Base-by-base conservation (phyloP, 805 yeast genomes). In the Ascoidea rubescens region DNA sequence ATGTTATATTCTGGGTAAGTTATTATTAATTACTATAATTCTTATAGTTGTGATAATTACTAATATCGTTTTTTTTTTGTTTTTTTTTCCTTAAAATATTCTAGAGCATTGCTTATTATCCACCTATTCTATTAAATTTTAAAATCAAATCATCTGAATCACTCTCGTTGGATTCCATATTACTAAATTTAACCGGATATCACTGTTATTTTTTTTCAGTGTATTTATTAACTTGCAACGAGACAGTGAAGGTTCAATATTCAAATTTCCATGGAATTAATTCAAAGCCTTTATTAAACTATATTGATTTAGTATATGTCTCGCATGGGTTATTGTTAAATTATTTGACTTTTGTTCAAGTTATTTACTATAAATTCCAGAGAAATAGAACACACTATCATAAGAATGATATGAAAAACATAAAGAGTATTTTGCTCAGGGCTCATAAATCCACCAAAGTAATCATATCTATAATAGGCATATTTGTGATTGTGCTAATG, bases 91-190 rank as follows among this genome's bases (percentile, higher is more conserved):
- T n/a, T n/a, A n/a, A n/a, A 42, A 7, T 17, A 31, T 16, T 46
- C 14, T 46, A 50, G 56, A 54, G 56, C 50, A 52, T 53, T 21
- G 55, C 58, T 5, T 56, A 53, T 45, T 55, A 54, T 46, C 57
- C 58, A 28, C 46, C 52, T 16, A 31, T 55, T 28, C 17, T 55
- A 5, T 51, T 53, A 53, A 55, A 55, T 49, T 53, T 53, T 42
- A 44, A 49, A 33, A 5, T 50, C n/a, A 53, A 53, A 33, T 51
- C 54, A 7, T 53, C 56, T 5, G 57, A 55, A 43, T 56, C 53
- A 1, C 48, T 55, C 12, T 51, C 54, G 5, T 48, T 55, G 17
- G 57, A 55, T 33, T 53, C 57, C 12, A n/a, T 52, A 5, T 31
- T 53, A 5, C 42, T 55, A 17, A 55, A 55, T 45, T 48, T 52